Conservation (phyloP, 2,329 filamentous ascomycete genomes). For the Bipolaris sorokiniana region DNA sequence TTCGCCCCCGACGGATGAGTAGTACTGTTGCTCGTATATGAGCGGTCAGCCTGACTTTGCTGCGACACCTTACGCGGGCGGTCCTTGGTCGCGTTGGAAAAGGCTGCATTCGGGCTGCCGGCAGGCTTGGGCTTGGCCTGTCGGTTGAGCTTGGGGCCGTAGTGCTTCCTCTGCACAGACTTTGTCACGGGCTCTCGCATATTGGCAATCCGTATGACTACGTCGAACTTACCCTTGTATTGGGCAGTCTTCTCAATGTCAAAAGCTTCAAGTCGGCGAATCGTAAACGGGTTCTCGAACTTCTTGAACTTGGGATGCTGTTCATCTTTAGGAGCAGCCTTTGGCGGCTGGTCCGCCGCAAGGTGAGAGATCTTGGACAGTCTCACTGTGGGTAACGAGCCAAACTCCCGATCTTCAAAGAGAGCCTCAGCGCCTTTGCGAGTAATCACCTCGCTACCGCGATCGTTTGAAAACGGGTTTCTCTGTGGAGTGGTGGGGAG, state of each 20-base stretch:
- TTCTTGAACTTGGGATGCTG: conserved; percentile 30
- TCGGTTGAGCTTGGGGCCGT: conserved; percentile 22
- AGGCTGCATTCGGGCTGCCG: conserved; percentile 25
- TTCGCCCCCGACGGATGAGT: conserved; percentile 34
- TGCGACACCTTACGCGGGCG: conserved; percentile 42
- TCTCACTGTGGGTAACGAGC: conserved; percentile 52
- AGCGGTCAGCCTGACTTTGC: conserved; percentile 35
- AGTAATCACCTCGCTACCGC: conserved; percentile 46
- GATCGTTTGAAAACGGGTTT: conserved; percentile 35
- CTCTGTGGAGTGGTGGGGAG: conserved; percentile 56
- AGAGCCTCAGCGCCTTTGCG: conserved; percentile 52
- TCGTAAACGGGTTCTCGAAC: conserved; percentile 39
- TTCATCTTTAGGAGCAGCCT: conserved; percentile 32
- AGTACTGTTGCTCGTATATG: conserved; percentile 29
- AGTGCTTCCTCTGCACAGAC: conserved; percentile 37
- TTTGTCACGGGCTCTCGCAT: conserved; percentile 39
- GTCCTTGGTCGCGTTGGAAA: conserved; percentile 30
- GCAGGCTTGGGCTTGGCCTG: conserved; percentile 38
- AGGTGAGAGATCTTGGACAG: conserved; percentile 42
- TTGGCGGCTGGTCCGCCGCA: conserved; percentile 40
- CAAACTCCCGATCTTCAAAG: conserved; percentile 56
- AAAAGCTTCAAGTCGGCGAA: conserved; percentile 32
- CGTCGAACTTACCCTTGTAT: conserved; percentile 29
- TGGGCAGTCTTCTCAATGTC: conserved; percentile 35
- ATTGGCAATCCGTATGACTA: conserved; percentile 34